Conservation (phyloP, 2,329 filamentous ascomycete species). For the Trichoderma semiorbis region DNA sequence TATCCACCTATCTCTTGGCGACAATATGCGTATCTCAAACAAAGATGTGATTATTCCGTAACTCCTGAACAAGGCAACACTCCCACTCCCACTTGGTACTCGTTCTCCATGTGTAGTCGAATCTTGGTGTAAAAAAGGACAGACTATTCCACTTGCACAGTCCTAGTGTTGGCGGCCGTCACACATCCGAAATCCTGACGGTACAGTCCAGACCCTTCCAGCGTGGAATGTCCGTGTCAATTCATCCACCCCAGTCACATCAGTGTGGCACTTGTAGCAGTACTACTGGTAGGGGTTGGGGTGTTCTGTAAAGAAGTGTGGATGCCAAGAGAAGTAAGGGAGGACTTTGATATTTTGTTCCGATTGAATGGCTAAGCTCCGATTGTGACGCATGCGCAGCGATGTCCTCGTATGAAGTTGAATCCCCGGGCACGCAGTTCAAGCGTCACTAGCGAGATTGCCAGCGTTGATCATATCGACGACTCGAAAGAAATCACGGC, state of each 20-base stretch:
- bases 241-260: neutral
- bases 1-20: neutral
- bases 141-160: neutral
- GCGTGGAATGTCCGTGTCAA: conserved; percentile 2
- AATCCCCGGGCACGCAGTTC: neutral
- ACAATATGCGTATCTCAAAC: neutral
- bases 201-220: conserved; percentile 17
- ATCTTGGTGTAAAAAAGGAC: neutral
- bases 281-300: neutral
- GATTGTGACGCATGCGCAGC: neutral
- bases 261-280: conserved; percentile 6
- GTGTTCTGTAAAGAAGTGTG: neutral
- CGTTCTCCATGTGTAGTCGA: neutral
- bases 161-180: conserved; percentile 4
- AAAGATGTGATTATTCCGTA: neutral
- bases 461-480: neutral
- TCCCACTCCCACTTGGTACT: neutral
- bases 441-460: neutral
- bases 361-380: conserved; percentile 13
- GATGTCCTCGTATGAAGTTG: neutral
- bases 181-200: neutral
- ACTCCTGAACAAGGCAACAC: neutral
- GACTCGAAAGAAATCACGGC: neutral
- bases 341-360: conserved; percentile 5
- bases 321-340: neutral